phyloP scores from a whole-genome alignment of 495 filamentous ascomycete genomes.

The Penicillium atrosanguineum region DNA sequence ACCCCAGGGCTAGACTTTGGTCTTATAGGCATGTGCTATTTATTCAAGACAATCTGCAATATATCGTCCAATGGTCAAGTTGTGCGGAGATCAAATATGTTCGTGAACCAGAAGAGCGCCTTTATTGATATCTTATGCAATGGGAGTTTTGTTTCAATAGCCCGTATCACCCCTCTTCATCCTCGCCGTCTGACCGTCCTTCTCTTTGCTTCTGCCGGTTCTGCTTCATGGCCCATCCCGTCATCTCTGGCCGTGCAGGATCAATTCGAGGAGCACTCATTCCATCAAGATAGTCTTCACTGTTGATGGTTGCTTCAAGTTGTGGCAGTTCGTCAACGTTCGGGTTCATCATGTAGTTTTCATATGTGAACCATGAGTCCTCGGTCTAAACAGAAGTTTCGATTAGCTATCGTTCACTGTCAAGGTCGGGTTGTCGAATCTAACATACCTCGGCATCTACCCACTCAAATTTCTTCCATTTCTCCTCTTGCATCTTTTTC shows the following conservation, averaged over 20 bases:
- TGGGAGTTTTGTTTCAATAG: not conserved
- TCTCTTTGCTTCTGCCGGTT: constrained; percentile 40
- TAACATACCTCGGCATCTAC: constrained; percentile 62
- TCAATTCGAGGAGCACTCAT: constrained; percentile 64
- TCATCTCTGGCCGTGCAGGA: constrained; percentile 46
- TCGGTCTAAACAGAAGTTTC: constrained; percentile 39
- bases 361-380: constrained; percentile 60
- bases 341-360: constrained; percentile 58
- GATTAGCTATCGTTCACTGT: not conserved
- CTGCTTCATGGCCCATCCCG: constrained; percentile 51
- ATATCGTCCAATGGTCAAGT: not conserved
- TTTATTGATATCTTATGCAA: not conserved
- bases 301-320: constrained; percentile 52
- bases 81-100: not conserved
- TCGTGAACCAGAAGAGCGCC: not conserved
- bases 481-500: constrained; percentile 62
- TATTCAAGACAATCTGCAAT: not conserved
- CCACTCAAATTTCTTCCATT: constrained; percentile 63
- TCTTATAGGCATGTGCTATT: not conserved
- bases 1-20: too few relatives aligned
- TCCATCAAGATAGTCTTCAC: constrained; percentile 60
- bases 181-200: constrained; percentile 18
- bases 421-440: not conserved
- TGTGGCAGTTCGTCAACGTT: constrained; percentile 46
- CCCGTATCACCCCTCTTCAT: constrained; percentile 19